These are phyloP conservation scores for Onygenales sp. DNA, from an alignment of 2,329 filamentous ascomycete genomes.

Conservation along the genomic window DNA sequence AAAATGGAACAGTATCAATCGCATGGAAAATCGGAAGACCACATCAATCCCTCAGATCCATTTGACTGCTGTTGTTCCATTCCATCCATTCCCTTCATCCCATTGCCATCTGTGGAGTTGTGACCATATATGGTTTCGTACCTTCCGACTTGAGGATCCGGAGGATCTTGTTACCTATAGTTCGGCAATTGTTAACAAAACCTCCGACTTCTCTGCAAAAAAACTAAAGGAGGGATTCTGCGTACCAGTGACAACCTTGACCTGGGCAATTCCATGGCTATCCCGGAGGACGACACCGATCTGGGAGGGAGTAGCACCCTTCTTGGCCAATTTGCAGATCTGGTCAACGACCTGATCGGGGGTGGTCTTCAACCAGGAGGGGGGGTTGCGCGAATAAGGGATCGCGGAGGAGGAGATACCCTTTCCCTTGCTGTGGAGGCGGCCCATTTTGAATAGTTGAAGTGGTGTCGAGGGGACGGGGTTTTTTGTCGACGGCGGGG, in stretches of 20 bases:
- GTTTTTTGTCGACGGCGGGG: constrained; percentile 1
- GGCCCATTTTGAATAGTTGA: constrained; percentile 56
- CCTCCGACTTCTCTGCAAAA: too few species aligned
- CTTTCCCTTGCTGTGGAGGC: constrained; percentile 99
- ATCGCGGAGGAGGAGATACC: constrained; percentile 93
- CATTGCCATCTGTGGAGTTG: constrained; percentile 11
- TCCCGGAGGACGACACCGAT: constrained; percentile 98
- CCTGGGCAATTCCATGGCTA: constrained; percentile 94
- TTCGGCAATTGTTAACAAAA: constrained; percentile 24
- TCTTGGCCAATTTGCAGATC: constrained; percentile 98
- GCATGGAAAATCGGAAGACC: background rate
- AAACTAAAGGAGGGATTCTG: too few species aligned
- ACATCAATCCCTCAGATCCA: background rate
- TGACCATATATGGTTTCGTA: constrained; percentile 44
- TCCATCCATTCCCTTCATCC: constrained; percentile 13
- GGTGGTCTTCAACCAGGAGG: constrained; percentile 97
- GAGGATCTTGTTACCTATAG: constrained; percentile 94
- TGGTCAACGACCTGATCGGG: constrained; percentile 98
- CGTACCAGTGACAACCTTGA: constrained; percentile 94
- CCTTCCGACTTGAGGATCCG: constrained; percentile 96
- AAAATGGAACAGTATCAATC: background rate
- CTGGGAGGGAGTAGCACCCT: constrained; percentile 96
- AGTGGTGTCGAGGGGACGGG: constrained; percentile 7
- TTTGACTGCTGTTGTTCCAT: constrained; percentile 8
- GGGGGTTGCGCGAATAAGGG: constrained; percentile 89